These are phyloP conservation scores for Arthrobotrys musiformis DNA, from an alignment of 2,329 filamentous ascomycete species.

Conservation along the genomic window DNA sequence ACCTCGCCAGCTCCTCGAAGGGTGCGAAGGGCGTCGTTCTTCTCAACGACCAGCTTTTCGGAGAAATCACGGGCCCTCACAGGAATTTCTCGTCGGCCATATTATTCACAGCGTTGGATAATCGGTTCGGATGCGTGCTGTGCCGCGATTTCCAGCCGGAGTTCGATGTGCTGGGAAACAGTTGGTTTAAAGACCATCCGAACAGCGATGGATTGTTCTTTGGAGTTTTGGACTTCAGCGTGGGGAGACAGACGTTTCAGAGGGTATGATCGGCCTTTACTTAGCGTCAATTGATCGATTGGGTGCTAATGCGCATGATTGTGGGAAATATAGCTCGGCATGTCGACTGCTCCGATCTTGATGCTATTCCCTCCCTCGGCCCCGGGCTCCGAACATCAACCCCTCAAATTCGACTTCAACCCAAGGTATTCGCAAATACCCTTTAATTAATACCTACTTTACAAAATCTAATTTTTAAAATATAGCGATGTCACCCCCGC, in stretches of 20 bases:
- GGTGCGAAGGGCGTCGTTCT: slow-evolving; percentile 62
- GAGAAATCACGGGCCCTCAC: slow-evolving; percentile 77
- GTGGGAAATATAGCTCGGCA: slow-evolving; percentile 73
- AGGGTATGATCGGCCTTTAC: slow-evolving; percentile 60
- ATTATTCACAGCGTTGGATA: slow-evolving; percentile 85
- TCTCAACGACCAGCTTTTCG: slow-evolving; percentile 80
- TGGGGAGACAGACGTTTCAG: slow-evolving; percentile 86
- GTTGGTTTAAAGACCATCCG: slow-evolving; percentile 88
- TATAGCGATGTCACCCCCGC: slow-evolving; percentile 54
- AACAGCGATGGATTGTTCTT: slow-evolving; percentile 78
- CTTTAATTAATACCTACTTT: slow-evolving; percentile 71
- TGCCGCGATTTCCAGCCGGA: slow-evolving; percentile 94
- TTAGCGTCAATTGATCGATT: slow-evolving; percentile 24
- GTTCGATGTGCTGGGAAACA: slow-evolving; percentile 86
- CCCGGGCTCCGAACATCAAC: slow-evolving; percentile 68
- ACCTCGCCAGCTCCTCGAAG: slow-evolving; percentile 47
- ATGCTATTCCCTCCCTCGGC: slow-evolving; percentile 84
- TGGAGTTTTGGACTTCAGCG: slow-evolving; percentile 84
- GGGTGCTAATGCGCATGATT: neutral
- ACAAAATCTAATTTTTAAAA: neutral
- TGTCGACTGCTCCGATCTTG: slow-evolving; percentile 93
- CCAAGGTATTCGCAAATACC: slow-evolving; percentile 58
- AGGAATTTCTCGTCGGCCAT: slow-evolving; percentile 86
- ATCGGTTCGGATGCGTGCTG: slow-evolving; percentile 83
- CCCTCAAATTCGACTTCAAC: slow-evolving; percentile 75